These are phyloP conservation scores for Rhizopus sp. DNA, from an alignment of 371 early-diverging fungal species.

Conservation along the genomic window DNA sequence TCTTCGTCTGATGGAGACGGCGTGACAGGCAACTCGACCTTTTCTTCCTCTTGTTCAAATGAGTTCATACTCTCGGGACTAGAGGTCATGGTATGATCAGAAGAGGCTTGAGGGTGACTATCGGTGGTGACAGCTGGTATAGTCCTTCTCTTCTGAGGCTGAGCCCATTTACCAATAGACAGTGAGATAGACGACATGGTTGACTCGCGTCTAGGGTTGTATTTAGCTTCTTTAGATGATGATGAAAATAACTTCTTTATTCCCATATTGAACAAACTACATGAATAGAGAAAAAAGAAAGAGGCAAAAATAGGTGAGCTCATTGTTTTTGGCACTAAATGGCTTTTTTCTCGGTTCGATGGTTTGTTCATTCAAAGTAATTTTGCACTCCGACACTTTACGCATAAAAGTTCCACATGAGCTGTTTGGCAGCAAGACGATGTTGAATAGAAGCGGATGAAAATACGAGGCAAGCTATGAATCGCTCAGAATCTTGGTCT, in stretches of 20 bases:
- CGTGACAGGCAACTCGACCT: conserved; percentile 3
- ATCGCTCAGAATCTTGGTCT: too few relatives aligned
- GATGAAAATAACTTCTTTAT: conserved; percentile 25
- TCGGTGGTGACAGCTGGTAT: background rate
- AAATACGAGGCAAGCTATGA: too few relatives aligned
- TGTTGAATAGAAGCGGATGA: too few relatives aligned
- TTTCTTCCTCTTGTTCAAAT: conserved; percentile 7
- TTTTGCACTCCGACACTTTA: too few relatives aligned
- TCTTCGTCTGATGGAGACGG: conserved; percentile 8
- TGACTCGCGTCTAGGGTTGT: conserved; percentile 1
- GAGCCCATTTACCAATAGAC: conserved; percentile 12
- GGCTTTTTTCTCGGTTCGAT: too few relatives aligned
- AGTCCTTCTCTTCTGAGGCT: background rate
- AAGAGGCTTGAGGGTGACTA: background rate
- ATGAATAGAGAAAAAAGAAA: conserved; percentile 1
- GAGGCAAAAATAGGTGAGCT: background rate
- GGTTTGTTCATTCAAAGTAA: too few relatives aligned
- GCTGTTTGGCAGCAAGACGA: too few relatives aligned
- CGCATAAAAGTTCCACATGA: too few relatives aligned
- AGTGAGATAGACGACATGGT: conserved; percentile 9
- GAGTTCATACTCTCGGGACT: background rate
- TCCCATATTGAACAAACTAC: conserved; percentile 13
- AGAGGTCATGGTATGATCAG: background rate
- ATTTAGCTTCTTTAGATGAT: conserved; percentile 2
- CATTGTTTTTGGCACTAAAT: too few relatives aligned